Evolutionary conservation across 129 eudicot species (phyloP).

Genomic region (Apium graveolens): DNA sequence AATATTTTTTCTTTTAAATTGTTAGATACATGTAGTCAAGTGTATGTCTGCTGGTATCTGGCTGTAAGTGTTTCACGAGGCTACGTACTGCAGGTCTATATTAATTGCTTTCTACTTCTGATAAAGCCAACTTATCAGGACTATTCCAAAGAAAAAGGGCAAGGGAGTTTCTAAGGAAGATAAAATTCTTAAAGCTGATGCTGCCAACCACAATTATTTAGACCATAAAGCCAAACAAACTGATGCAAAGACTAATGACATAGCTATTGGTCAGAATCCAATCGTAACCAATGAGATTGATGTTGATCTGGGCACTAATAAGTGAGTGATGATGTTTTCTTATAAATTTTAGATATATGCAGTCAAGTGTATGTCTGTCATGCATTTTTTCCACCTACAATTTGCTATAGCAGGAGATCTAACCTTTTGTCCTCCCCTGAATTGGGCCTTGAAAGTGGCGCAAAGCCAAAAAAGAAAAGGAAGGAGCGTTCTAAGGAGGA

Average conservation of each 20-base stretch:
- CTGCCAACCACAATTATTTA: neutral
- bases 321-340: constrained; percentile 26
- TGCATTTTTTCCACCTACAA: neutral
- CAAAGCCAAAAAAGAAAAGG: constrained; percentile 36
- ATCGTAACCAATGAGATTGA: neutral
- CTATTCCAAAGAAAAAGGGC: constrained; percentile 24
- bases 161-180: constrained; percentile 18
- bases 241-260: neutral
- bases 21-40: neutral
- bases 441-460: constrained; percentile 13
- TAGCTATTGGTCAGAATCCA: constrained; percentile 11
- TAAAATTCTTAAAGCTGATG: constrained; percentile 8
- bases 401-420: neutral
- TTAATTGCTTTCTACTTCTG: neutral
- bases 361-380: neutral
- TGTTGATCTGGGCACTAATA: constrained; percentile 10
- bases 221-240: neutral
- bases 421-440: constrained; percentile 11
- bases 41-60: neutral
- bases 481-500: constrained; percentile 24
- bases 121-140: neutral
- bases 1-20: no score
- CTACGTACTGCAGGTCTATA: neutral
- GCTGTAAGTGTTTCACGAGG: neutral
- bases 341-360: neutral